Base-by-base conservation (phyloP, 1,139 yeast genomes). In the Groenewaldozyma sp. region DNA sequence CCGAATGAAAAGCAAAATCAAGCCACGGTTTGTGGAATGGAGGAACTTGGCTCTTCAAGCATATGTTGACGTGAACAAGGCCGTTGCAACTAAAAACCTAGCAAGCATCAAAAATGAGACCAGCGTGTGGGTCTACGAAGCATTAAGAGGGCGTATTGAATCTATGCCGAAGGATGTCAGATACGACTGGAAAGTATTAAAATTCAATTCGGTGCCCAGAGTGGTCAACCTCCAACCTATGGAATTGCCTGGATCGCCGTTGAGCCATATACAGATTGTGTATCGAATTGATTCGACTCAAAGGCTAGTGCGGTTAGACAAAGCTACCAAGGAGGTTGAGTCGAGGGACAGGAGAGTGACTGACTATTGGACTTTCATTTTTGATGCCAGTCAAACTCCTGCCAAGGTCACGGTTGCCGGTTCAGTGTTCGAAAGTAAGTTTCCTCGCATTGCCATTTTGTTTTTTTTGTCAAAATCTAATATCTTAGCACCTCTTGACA, bases 271-370 rank as follows among this genome's bases (percentile, higher is more conserved):
- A 28, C 94, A 86, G 64, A 68, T 83, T 34, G 77, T 82, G n/a
- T 80, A 87, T 63, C 74, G 76, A 50, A 78, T 84, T 46, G 72
- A 75, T 44, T 81, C 95, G 6, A 72, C 71, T 40, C 96, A 87
- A 60, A 74, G 77, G 51, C 65, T 87, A 47, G 65, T 70, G 38
- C 69, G 70, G 45, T 60, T 72, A 38, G 65, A 50, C 32, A 46
- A 48, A 2, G 62, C 59, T 20, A 42, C 51, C 14, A 45, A 46
- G 10, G 53, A 73, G 39, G 67, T 65, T 3, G 68, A 64, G 19
- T 67, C 66, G 28, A 60, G 66, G 18, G 81, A 76, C 50, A 71
- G 78, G 47, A 71, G 72, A 44, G 78, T 82, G 36, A 69, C 74
- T 18, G 95, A 86, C 58, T 78, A 84, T 56, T 68, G 82, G 45